A percentile compares a stretch with the other conserved stretches of the same genome.
Conservation (phyloP, 1,139 yeast genomes). For the Pichia sp. region DNA sequence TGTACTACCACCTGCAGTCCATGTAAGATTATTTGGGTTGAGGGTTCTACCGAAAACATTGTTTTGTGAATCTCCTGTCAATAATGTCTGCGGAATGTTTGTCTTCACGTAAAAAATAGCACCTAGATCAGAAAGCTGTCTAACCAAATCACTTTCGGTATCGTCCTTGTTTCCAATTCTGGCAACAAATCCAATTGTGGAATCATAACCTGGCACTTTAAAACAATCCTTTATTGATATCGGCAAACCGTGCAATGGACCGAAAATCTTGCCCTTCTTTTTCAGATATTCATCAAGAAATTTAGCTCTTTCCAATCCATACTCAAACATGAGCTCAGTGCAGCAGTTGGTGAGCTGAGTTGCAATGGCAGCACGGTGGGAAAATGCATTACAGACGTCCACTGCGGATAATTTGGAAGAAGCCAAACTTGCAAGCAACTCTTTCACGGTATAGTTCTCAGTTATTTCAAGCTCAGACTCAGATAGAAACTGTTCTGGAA, state of each 20-base stretch:
- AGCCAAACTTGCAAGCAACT: slow-evolving; percentile 1
- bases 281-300: slow-evolving; percentile 29
- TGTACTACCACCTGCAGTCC: slow-evolving; percentile 60
- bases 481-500: slow-evolving; percentile 1
- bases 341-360: slow-evolving; percentile 49
- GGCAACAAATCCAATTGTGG: slow-evolving; percentile 29
- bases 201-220: slow-evolving; percentile 52
- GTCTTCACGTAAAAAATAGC: slow-evolving; percentile 50
- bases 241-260: slow-evolving; percentile 48
- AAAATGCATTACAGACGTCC: slow-evolving; percentile 45
- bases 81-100: slow-evolving; percentile 30
- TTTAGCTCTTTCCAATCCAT: slow-evolving; percentile 24
- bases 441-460: slow-evolving; percentile 1
- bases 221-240: slow-evolving; percentile 54
- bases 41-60: slow-evolving; percentile 39
- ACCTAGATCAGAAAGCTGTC: slow-evolving; percentile 38
- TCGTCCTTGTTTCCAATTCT: slow-evolving; percentile 30
- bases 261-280: slow-evolving; percentile 33
- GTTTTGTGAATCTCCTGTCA: slow-evolving; percentile 42
- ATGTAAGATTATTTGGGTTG: slow-evolving; percentile 41
- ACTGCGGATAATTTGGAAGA: slow-evolving; percentile 25
- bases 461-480: slow-evolving; percentile 2
- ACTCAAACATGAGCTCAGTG: slow-evolving; percentile 46
- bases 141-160: slow-evolving; percentile 36
- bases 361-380: slow-evolving; percentile 41